Base-by-base conservation (phyloP, 495 filamentous ascomycete genomes). In the Daldinia decipiens region DNA sequence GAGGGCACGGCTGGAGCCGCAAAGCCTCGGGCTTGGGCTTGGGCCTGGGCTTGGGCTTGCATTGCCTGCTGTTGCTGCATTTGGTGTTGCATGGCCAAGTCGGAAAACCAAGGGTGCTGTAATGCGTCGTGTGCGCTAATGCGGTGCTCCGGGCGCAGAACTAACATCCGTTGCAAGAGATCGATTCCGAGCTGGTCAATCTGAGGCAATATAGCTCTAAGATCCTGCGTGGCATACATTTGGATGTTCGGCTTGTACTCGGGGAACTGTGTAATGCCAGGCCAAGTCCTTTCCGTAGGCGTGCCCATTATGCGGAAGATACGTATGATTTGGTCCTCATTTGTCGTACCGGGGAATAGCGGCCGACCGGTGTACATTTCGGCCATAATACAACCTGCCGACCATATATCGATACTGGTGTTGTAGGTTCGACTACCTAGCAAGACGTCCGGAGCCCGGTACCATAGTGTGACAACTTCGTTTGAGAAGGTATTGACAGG, bases 291-390 rank as follows among this genome's bases (percentile, higher is more conserved):
- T 78, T 97, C 94, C 0, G 91, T 94, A 0, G 94, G 94, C 1
- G 94, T 98, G 38, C 94, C 94, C 94, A 98, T 98, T 55, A 98
- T 90, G 29, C 94, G 91, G 87, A 97, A 98, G 79, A 98, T 98
- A 74, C 96, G 94, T 63, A 93, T 84, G 58, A 97, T 88, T 78
- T 98, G 94, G 79, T 98, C 94, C 78, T 98, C 94, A 78, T 98
- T 98, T 21, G 94, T 96, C 1, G 94, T 98, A 43, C 94, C 94
- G 0, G 94, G 94, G 82, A 98, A 98, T 12, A 98, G 85, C 0
- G 94, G 94, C 3, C 95, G 88, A 12, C 94, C 95, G 0, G 93
- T 96, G 79, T 93, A 97, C 91, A 98, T 95, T 82, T 98, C 94
- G 12, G 94, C 95, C 94, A 98, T 98, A 83, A 98, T 98, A 79